Base-by-base conservation (phyloP, 345 rosid species). In the Hevea brasiliensis region DNA sequence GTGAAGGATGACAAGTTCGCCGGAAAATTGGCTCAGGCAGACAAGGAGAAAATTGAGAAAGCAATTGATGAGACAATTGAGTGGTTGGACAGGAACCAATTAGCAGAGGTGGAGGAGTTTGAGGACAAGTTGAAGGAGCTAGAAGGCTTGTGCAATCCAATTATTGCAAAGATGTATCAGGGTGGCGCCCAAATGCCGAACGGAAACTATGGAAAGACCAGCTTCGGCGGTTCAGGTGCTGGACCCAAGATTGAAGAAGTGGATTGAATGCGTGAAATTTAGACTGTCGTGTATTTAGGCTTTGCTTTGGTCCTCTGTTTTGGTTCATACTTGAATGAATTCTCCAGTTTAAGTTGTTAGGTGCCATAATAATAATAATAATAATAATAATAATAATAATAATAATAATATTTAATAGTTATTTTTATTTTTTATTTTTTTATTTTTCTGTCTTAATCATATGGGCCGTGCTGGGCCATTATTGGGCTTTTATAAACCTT, bases 161-260 rank as follows among this genome's bases (percentile, higher is more conserved):
- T 74, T 9, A 21, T 74, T 35, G 13, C 77, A 29, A 74, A 74
- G 72, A 45, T 74, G 60, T 74, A 58, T 23, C 72, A 67, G 23
- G 72, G 78, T 32, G 68, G 72, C 7, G 73, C 27, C 40, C 61
- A 57, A 11, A 23, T 67, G 62, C 78, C 78, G 1, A 23, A 60
- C 1, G 44, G 67, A 18, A 67, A 67, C 5, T 66, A 56, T 10
- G 71, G 50, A 24, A 35, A 51, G 3, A 8, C 40, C 2, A 66
- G 66, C 60, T 44, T 60, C 6, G 53, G 41, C 14, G 75, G 75
- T 11, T 17, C 61, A 15, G 77, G 77, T n/a, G 67, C 68, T 2
- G 77, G 77, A 20, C 77, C 72, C 6, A 74, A 74, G 21, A 67
- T 74, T 74, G 72, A 74, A 23, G 77, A 74, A 26, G 77, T 74